phyloP scores from a whole-genome alignment of 176 grass and related monocot species.

The Avena sativa region DNA sequence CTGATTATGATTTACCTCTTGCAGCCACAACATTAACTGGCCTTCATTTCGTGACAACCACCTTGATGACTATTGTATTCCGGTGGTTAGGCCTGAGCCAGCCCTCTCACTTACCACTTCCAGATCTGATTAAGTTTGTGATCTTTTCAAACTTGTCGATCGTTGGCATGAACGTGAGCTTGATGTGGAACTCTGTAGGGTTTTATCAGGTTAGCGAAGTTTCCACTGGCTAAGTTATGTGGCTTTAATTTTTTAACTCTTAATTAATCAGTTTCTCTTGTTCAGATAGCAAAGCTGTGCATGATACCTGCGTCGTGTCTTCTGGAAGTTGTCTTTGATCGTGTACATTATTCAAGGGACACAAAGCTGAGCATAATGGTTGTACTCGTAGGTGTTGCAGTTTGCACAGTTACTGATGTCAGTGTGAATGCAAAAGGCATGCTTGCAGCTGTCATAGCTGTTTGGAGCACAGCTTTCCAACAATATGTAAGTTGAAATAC shows the following conservation, averaged over 20 bases:
- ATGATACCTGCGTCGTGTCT: constrained; percentile 99
- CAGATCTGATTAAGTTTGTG: constrained; percentile 82
- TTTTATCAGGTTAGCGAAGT: constrained; percentile 80
- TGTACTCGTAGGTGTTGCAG: constrained; percentile 79
- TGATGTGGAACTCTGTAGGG: constrained; percentile 98
- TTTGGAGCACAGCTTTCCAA: constrained; percentile 93
- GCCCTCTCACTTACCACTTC: constrained; percentile 76
- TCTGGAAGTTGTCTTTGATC: constrained; percentile 91
- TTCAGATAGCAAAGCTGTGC: constrained; percentile 91
- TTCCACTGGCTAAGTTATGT: constrained; percentile 16
- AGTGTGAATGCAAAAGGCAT: constrained; percentile 88
- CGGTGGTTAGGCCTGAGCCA: constrained; percentile 84
- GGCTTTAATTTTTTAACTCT: neutral
- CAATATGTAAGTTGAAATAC: constrained; percentile 80
- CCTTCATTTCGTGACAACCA: constrained; percentile 91
- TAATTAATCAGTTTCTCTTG: constrained; percentile 27
- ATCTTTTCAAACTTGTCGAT: constrained; percentile 89
- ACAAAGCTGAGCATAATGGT: constrained; percentile 96
- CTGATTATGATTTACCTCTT: constrained; percentile 36
- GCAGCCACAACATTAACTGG: constrained; percentile 90
- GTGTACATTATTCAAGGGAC: constrained; percentile 75
- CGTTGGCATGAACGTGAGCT: constrained; percentile 93
- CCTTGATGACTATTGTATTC: constrained; percentile 82
- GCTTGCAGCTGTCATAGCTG: constrained; percentile 81
- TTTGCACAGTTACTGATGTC: constrained; percentile 92